Base-by-base conservation (phyloP, 2,329 filamentous ascomycete species). In the Colletotrichum sp. region DNA sequence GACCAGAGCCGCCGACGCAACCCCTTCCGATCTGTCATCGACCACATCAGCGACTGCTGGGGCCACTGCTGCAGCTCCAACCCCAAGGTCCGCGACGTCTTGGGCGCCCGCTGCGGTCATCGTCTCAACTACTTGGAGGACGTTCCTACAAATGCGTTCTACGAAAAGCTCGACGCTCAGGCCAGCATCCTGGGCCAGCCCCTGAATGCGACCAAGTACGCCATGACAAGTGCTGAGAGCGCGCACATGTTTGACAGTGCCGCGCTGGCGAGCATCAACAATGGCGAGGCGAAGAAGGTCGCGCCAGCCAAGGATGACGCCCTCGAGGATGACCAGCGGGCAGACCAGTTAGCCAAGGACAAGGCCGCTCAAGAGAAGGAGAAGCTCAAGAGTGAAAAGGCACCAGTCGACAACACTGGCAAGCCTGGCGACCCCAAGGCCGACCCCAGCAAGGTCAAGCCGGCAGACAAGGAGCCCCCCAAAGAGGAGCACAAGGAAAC, bases 1-100 rank as follows among this genome's bases (percentile, higher is more conserved):
- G 81, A 83, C 59, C 57, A 80, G 36, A 80, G 77, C 26, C 77
- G 79, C 24, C 78, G 79, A 12, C 74, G 74, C 43, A 75, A 77
- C 69, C 74, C 71, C 5, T 73, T 66, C 74, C 34, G 64, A 18
- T 69, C 74, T 30, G 59, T 78, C 43, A 59, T 78, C 6, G 78
- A 78, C 10, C 75, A 63, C 28, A 68, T 78, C 63, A 77, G 77
- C 39, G 78, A 78, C 67, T 78, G 78, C 72, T 78, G 78, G 78
- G 78, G 78, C 63, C 59, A 76, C 43, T 78, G 78, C 68, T 78
- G 78, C 65, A 77, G 71, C 36, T 77, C 74, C 26, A 64, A 78
- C 64, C 78, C 78, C 10, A 75, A 74, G 52, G 52, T 73, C 18
- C 71, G 73, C 30, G 78, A 78, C 24, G 77, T 78, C 14, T 63